phyloP scores from a whole-genome alignment of 768 basidiomycete species.

The Suillus plorans region DNA sequence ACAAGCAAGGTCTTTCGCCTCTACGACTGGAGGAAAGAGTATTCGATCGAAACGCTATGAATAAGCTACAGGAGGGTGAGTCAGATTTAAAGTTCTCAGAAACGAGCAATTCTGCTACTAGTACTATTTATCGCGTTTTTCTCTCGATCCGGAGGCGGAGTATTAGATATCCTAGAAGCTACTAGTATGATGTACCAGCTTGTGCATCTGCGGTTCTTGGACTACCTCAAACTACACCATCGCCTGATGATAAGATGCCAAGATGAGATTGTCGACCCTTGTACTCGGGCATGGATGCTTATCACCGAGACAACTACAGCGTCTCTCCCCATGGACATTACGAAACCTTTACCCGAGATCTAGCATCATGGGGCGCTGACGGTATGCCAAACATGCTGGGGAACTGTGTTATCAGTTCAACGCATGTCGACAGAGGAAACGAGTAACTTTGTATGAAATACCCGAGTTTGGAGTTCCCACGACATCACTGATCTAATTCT shows the following conservation, averaged over 20 bases:
- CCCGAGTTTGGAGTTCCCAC: no score
- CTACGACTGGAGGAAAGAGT: conserved; percentile 22
- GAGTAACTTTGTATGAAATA: not conserved
- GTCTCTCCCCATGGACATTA: conserved; percentile 75
- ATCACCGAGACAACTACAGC: conserved; percentile 38
- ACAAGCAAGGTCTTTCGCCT: not conserved
- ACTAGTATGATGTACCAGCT: conserved; percentile 42
- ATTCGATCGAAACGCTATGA: conserved; percentile 64
- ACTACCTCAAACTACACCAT: conserved; percentile 59
- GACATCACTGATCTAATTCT: no score
- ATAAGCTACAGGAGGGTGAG: conserved; percentile 70
- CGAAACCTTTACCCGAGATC: conserved; percentile 70
- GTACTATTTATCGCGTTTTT: conserved; percentile 37
- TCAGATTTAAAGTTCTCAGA: conserved; percentile 27
- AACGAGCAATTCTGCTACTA: not conserved
- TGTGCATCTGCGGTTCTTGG: conserved; percentile 62
- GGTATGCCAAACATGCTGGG: conserved; percentile 38
- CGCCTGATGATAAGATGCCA: conserved; percentile 56
- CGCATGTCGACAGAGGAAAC: not conserved
- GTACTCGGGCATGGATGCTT: not conserved
- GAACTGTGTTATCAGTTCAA: conserved; percentile 13
- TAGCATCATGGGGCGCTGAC: conserved; percentile 48
- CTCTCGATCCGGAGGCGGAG: conserved; percentile 44
- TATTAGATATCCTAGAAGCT: conserved; percentile 68
- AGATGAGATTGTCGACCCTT: conserved; percentile 62